Evolutionary conservation across 2,329 filamentous ascomycete genomes (phyloP), one percentile per base, ranked within the genome.

Genomic region (Phaeosphaeria sp.): DNA sequence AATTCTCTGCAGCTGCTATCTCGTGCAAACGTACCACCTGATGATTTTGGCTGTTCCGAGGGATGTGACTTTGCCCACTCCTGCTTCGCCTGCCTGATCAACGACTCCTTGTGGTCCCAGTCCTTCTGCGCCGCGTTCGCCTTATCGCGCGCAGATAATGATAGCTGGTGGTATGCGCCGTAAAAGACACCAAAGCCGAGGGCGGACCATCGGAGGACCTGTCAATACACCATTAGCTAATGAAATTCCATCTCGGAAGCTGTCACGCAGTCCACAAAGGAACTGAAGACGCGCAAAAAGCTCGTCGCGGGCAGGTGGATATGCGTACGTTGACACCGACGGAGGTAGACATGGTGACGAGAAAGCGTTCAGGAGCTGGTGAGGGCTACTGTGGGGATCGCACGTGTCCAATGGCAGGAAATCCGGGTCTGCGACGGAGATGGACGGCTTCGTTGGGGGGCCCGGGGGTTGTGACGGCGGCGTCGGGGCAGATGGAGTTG

Each of bases 201-300:
- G 78, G 93, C 93, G 77, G 93, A 94, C 87, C 94, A 99, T 82
- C 95, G 93, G 80, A 98, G 87, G 80, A 99, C 94, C 95, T 99
- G 80, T 56, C 52, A 55, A 50, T 53, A 61, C 62, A 46, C 46
- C 20, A 52, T 76, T 66, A 76, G 72, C 68, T 64, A 51, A 42
- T 15, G 50, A n/a, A 55, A 42, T 41, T 33, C 27, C 52, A 62
- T 58, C 18, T 46, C 42, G 27, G 17, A 43, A 56, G 62, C 56
- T 54, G 43, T 22, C 36, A 39, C 15, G 36, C 36, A 17, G 36
- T 44, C 42, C 18, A 30, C 22, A 23, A 22, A 47, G 46, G 7
- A 25, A 13, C 5, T 27, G 23, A 2, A 18, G 23, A 39, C 30
- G 49, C 23, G 41, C 41, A 17, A 25, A 44, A 11, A 44, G 50